Conservation (phyloP, 2,329 filamentous ascomycete species). For the Purpureocillium takamizusanense region DNA sequence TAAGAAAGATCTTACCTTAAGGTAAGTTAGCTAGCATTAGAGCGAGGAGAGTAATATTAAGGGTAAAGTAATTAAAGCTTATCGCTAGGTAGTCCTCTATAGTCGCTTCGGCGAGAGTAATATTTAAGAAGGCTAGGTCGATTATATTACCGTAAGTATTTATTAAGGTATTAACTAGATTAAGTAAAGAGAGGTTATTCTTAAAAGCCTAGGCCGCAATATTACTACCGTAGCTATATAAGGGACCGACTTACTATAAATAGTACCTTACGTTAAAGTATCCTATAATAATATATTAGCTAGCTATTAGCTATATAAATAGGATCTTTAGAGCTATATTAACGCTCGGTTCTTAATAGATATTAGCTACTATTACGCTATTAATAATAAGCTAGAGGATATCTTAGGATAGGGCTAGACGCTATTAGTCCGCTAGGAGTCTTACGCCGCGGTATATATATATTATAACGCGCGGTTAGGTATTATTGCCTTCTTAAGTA, state of each 20-base stretch:
- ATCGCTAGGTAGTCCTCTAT: not conserved
- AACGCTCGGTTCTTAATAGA: not conserved
- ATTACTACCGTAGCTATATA: no score
- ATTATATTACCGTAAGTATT: not conserved
- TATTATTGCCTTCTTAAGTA: not conserved
- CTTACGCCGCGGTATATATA: no score
- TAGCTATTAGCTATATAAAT: not conserved
- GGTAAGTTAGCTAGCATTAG: no score
- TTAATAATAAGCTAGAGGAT: not conserved
- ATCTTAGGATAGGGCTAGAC: not conserved
- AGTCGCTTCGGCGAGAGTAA: not conserved
- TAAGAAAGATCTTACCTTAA: no score
- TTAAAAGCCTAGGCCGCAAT: not conserved
- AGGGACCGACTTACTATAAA: not conserved
- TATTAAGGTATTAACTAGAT: not conserved
- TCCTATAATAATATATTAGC: not conserved
- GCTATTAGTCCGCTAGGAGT: not conserved
- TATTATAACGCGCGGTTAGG: no score
- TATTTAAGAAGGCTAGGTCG: not conserved
- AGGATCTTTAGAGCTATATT: not conserved
- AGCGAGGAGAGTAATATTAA: no score
- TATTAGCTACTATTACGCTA: not conserved
- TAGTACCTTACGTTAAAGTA: not conserved
- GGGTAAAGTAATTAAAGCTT: not conserved
- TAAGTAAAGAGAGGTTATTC: not conserved